Percentiles rank a stretch among this genome's conserved stretches.
Evolutionary conservation across 495 filamentous ascomycete species (phyloP).

Genomic region (Aspergillus funiculosus): DNA sequence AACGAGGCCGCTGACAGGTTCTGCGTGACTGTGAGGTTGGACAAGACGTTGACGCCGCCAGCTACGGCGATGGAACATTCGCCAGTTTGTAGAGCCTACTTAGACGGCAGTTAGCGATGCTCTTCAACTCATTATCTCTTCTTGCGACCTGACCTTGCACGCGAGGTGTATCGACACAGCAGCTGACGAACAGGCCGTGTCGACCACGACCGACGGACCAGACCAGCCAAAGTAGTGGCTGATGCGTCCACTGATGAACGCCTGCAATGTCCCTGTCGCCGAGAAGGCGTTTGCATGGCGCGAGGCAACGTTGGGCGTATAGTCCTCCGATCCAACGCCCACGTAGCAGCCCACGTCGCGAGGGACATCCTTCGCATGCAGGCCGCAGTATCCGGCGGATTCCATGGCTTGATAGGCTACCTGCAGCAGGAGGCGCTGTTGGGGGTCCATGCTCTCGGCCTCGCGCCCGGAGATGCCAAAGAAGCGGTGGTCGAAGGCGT

Average conservation of each 20-base stretch:
- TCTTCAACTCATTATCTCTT: background rate
- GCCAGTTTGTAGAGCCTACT: background rate
- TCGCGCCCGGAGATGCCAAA: slow-evolving; percentile 40
- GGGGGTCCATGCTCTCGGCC: slow-evolving; percentile 43
- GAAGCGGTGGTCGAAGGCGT: slow-evolving; percentile 42
- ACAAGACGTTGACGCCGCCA: slow-evolving; percentile 31
- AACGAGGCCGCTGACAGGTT: slow-evolving; percentile 28
- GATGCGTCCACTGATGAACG: slow-evolving; percentile 29
- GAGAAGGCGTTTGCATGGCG: slow-evolving; percentile 32
- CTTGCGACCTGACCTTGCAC: slow-evolving; percentile 6
- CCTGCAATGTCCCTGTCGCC: slow-evolving; percentile 24
- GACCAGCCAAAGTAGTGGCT: slow-evolving; percentile 43
- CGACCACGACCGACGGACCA: slow-evolving; percentile 35
- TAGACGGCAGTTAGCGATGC: too few species aligned
- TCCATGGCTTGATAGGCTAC: slow-evolving; percentile 41
- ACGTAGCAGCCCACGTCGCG: slow-evolving; percentile 29
- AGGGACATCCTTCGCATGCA: background rate
- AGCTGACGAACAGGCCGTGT: slow-evolving; percentile 40
- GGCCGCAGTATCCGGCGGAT: slow-evolving; percentile 28
- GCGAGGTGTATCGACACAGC: slow-evolving; percentile 25
- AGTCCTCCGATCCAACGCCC: slow-evolving; percentile 28
- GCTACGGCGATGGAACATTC: slow-evolving; percentile 23
- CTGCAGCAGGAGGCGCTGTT: slow-evolving; percentile 42
- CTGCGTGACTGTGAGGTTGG: slow-evolving; percentile 19
- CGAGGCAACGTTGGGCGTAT: slow-evolving; percentile 30